Conservation (phyloP, 1,284 basidiomycete genomes). For the Boletus chippewaensis region DNA sequence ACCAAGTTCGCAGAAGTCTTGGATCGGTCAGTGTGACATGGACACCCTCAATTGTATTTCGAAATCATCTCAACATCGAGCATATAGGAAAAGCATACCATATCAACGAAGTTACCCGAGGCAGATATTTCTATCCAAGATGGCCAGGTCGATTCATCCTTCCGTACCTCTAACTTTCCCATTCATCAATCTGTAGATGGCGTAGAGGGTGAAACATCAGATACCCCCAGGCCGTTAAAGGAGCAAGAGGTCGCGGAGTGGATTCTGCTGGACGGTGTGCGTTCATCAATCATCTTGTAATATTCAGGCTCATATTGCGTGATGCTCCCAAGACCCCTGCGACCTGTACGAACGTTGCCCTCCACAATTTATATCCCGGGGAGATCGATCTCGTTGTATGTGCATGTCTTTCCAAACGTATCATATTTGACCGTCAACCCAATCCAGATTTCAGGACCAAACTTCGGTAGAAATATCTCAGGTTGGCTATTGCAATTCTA, state of each 20-base stretch:
- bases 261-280: conserved; percentile 81
- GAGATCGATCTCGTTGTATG: conserved; percentile 80
- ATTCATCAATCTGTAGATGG: conserved; percentile 46
- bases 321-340: conserved; percentile 65
- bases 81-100: conserved; percentile 73
- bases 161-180: background rate
- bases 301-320: conserved; percentile 6
- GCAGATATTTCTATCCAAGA: conserved; percentile 77
- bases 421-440: background rate
- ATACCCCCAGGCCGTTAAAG: conserved; percentile 57
- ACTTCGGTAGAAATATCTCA: conserved; percentile 78
- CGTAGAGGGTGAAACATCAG: conserved; percentile 55
- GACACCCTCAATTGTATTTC: background rate
- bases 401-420: conserved; percentile 9
- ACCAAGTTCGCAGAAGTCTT: conserved; percentile 84
- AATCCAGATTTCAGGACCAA: conserved; percentile 65
- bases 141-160: conserved; percentile 39
- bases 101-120: conserved; percentile 72
- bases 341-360: conserved; percentile 81
- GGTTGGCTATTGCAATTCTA: conserved; percentile 33
- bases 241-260: conserved; percentile 79
- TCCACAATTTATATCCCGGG: conserved; percentile 81
- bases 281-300: conserved; percentile 20
- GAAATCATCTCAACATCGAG: conserved; percentile 3
- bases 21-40: conserved; percentile 57